Conservation (phyloP, 495 filamentous ascomycete genomes). For the Cercophora samala region DNA sequence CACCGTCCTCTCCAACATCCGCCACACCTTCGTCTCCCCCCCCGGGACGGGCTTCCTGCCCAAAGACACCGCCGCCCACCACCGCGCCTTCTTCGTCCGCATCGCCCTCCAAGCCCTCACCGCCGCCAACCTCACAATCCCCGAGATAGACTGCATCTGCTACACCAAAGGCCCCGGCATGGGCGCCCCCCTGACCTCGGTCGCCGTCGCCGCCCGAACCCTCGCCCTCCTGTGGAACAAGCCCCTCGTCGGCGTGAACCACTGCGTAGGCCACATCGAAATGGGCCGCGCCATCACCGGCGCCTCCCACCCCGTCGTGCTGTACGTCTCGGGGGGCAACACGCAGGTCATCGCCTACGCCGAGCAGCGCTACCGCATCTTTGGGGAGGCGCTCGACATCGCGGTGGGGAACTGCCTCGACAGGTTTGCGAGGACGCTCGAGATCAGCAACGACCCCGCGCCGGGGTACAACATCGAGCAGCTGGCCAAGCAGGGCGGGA, state of each 20-base stretch:
- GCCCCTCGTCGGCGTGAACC: constrained; percentile 86
- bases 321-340: constrained; percentile 96
- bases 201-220: constrained; percentile 81
- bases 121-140: constrained; percentile 58
- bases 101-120: constrained; percentile 73
- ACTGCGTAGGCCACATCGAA: constrained; percentile 97
- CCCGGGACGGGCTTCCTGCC: constrained; percentile 93
- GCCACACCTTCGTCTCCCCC: constrained; percentile 88
- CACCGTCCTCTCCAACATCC: constrained; percentile 84
- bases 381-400: constrained; percentile 95
- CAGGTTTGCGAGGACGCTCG: constrained; percentile 84
- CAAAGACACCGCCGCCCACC: constrained; percentile 91
- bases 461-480: constrained; percentile 98
- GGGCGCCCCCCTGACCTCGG: constrained; percentile 89
- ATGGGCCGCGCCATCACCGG: constrained; percentile 95
- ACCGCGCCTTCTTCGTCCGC: constrained; percentile 77
- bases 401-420: constrained; percentile 97
- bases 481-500: constrained; percentile 70
- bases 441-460: constrained; percentile 91
- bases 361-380: constrained; percentile 90
- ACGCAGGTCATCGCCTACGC: constrained; percentile 98
- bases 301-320: constrained; percentile 85
- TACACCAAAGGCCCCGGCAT: constrained; percentile 95
- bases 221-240: constrained; percentile 84
- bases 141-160: constrained; percentile 84